Percentiles rank a stretch among this genome's conserved stretches.
Evolutionary conservation across 2,329 filamentous ascomycete species (phyloP).

Genomic region (Diaporthe humulicola): DNA sequence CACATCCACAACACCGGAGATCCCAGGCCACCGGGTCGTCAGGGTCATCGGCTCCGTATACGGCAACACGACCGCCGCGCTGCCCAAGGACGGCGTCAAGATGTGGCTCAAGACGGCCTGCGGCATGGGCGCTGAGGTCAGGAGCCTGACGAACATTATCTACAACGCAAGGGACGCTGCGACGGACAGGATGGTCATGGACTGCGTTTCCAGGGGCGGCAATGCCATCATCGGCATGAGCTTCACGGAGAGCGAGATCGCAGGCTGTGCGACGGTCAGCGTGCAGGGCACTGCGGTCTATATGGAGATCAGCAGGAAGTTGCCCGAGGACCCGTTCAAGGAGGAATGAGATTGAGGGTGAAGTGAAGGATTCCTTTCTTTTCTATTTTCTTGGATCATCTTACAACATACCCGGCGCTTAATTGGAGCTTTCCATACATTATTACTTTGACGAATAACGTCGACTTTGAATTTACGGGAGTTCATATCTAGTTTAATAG

Average conservation of each 20-base stretch:
- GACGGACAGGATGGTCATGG: constrained; percentile 66
- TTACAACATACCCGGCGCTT: constrained; percentile 10
- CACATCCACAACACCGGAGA: constrained; percentile 25
- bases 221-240: constrained; percentile 72
- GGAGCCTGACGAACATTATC: constrained; percentile 70
- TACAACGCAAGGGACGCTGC: constrained; percentile 71
- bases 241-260: constrained; percentile 69
- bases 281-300: constrained; percentile 33
- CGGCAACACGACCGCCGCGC: constrained; percentile 48
- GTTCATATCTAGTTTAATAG: constrained; percentile 2
- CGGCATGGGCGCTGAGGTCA: constrained; percentile 70
- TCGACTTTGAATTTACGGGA: neutral
- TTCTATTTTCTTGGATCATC: neutral
- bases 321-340: constrained; percentile 19
- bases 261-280: constrained; percentile 26
- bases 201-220: constrained; percentile 69
- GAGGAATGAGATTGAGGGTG: neutral
- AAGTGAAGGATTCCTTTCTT: neutral
- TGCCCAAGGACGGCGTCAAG: constrained; percentile 35
- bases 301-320: constrained; percentile 20
- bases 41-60: constrained; percentile 68
- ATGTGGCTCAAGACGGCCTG: constrained; percentile 30
- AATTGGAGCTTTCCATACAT: neutral
- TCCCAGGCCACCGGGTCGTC: constrained; percentile 68
- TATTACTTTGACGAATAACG: neutral